Conservation (phyloP, 2,329 filamentous ascomycete genomes). For the Colletotrichum falcatum region DNA sequence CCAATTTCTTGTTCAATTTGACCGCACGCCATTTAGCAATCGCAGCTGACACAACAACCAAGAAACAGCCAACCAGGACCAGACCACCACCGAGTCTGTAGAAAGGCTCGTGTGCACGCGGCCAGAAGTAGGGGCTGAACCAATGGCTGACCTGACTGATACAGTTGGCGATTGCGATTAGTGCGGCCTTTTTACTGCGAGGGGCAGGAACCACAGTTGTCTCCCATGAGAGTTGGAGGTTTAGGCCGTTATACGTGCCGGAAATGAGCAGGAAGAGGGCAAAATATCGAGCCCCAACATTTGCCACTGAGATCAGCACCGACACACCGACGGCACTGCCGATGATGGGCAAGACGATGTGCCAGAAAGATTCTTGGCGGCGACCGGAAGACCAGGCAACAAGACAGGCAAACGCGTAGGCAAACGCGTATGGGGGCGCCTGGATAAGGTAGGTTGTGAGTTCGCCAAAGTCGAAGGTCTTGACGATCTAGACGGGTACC, state of each 20-base stretch:
- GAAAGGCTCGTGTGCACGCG: constrained; percentile 45
- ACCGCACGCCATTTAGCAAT: constrained; percentile 42
- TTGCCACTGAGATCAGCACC: constrained; percentile 53
- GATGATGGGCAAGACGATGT: constrained; percentile 50
- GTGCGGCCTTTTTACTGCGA: constrained; percentile 53
- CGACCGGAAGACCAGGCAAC: constrained; percentile 52
- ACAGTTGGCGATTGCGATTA: constrained; percentile 56
- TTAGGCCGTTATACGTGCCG: constrained; percentile 54
- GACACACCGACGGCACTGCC: constrained; percentile 54
- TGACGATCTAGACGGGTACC: constrained; percentile 42
- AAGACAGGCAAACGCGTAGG: constrained; percentile 51
- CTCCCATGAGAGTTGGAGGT: constrained; percentile 55
- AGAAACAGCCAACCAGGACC: constrained; percentile 70
- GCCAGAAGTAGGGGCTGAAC: constrained; percentile 55
- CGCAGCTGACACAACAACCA: constrained; percentile 59
- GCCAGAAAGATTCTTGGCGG: constrained; percentile 52
- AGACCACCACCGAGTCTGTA: constrained; percentile 46
- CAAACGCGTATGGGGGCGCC: constrained; percentile 56
- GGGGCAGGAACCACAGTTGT: constrained; percentile 54
- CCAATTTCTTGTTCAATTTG: constrained; percentile 45
- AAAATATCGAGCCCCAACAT: constrained; percentile 56
- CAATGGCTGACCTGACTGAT: constrained; percentile 53
- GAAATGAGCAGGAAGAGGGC: constrained; percentile 54
- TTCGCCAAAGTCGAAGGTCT: constrained; percentile 46
- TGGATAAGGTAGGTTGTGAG: constrained; percentile 53